Evolutionary conservation across 306 rosid genomes (phyloP), one percentile per base, ranked within the genome.

Genomic region (Coriaria nepalensis): DNA sequence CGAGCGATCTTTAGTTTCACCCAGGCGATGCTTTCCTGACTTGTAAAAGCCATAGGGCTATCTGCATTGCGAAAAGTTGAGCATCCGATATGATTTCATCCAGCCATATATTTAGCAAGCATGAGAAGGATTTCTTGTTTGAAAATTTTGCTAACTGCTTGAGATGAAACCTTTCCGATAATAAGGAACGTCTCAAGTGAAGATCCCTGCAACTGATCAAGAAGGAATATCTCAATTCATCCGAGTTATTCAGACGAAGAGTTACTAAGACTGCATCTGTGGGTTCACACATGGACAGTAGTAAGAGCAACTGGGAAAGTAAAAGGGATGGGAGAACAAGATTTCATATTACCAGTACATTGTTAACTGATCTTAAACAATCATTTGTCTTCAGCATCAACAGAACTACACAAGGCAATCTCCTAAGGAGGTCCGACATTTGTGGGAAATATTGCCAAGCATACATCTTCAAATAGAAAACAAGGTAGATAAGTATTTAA

Each of bases 301-400:
- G n/a, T n/a, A n/a, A n/a, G n/a, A n/a, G n/a, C n/a, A n/a, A n/a
- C n/a, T n/a, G n/a, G n/a, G n/a, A n/a, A n/a, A n/a, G n/a, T n/a
- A n/a, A n/a, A n/a, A n/a, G n/a, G n/a, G n/a, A n/a, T n/a, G n/a
- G n/a, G n/a, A n/a, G n/a, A n/a, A n/a, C n/a, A n/a, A n/a, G n/a
- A n/a, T n/a, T n/a, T n/a, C n/a, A n/a, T n/a, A n/a, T n/a, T 85
- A 90, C 98, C 98, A 90, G 76, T 45, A 71, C 29, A 51, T 79
- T 85, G 70, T 78, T 90, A 61, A 90, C 98, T 37, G 98, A 66
- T 58, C 96, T 76, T 64, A 90, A 73, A 65, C 98, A 90, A 60
- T 90, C 98, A 69, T 90, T 90, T 49, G 98, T 90, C 76, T 90
- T 90, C 81, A 90, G 76, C 98, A 90, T 81, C 58, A 90, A 68